phyloP scores from a whole-genome alignment of 2,329 filamentous ascomycete genomes.

The Talaromyces sp. region DNA sequence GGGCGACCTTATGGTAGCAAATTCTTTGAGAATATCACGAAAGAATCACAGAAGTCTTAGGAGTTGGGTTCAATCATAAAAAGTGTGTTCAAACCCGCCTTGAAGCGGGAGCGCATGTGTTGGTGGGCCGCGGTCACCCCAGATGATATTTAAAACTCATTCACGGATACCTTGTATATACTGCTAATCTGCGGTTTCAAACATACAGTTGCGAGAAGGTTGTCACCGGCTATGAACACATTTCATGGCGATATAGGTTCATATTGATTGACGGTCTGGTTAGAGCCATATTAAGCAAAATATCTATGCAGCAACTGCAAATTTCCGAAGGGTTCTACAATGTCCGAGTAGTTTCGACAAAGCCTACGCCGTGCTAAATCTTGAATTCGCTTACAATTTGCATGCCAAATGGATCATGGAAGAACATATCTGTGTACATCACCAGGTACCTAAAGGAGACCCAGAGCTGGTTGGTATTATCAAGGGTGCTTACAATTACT shows the following conservation, averaged over 20 bases:
- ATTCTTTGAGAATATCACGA: not conserved
- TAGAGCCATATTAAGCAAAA: too few species aligned
- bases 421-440: not conserved
- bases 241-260: too few species aligned
- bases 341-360: too few species aligned
- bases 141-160: not conserved
- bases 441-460: not conserved
- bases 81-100: not conserved
- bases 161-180: not conserved
- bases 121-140: not conserved
- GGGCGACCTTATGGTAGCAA: not conserved
- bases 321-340: too few species aligned
- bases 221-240: too few species aligned
- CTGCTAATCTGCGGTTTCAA: too few species aligned
- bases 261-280: too few species aligned
- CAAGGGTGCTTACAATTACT: not conserved
- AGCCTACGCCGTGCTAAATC: not conserved
- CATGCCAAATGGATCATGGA: not conserved
- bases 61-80: not conserved
- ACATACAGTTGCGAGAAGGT: too few species aligned
- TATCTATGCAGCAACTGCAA: too few species aligned
- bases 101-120: not conserved
- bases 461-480: not conserved
- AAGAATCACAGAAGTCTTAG: not conserved
- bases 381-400: not conserved